Evolutionary conservation across 257 asterid genomes (phyloP).

Genomic region (Nemophila menziesii): DNA sequence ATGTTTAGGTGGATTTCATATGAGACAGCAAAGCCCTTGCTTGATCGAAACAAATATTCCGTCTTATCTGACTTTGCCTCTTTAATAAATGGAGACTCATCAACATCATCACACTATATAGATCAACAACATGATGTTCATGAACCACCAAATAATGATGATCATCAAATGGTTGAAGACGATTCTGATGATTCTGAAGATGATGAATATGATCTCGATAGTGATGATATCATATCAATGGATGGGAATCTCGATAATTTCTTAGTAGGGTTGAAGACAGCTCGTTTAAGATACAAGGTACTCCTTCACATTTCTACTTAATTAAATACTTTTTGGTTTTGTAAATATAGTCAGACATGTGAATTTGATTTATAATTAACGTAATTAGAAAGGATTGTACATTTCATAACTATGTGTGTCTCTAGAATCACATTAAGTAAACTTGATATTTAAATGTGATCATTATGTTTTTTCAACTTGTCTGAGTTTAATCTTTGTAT

Average conservation of each 20-base stretch:
- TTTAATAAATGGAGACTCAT: conserved; percentile 29
- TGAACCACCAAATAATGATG: conserved; percentile 46
- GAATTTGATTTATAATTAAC: no score
- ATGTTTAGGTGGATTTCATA: conserved; percentile 91
- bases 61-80: conserved; percentile 55
- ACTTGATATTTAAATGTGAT: no score
- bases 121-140: conserved; percentile 43
- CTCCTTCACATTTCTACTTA: background rate
- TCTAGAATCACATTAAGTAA: background rate
- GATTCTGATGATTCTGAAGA: conserved; percentile 58
- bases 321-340: background rate
- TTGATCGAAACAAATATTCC: conserved; percentile 55
- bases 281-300: conserved; percentile 65
- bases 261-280: conserved; percentile 52
- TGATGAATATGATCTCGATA: conserved; percentile 46
- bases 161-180: conserved; percentile 45
- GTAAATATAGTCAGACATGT: background rate
- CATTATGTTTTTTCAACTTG: no score
- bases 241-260: conserved; percentile 41
- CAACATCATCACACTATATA: conserved; percentile 20
- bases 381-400: background rate
- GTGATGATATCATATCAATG: conserved; percentile 16
- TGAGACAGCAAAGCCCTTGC: conserved; percentile 59
- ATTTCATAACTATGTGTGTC: background rate
- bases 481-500: background rate